phyloP scores from a whole-genome alignment of 2,329 filamentous ascomycete species.

The Aspergillus unguis region DNA sequence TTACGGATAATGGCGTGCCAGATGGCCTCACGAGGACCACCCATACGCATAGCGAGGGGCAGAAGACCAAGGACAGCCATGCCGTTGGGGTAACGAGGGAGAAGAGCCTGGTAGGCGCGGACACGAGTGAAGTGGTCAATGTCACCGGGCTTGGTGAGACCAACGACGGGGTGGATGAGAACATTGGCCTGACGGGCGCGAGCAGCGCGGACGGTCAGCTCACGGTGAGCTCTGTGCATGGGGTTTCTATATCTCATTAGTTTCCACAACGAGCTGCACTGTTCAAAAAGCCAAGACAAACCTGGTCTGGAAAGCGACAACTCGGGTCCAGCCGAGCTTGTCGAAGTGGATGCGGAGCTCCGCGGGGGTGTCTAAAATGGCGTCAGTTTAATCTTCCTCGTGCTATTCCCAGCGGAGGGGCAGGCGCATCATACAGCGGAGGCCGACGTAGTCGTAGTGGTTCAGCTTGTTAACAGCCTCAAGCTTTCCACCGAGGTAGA shows the following conservation, averaged over 20 bases:
- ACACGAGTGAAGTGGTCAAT: constrained; percentile 99
- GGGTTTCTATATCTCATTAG: constrained; percentile 64
- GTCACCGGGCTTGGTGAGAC: constrained; percentile 97
- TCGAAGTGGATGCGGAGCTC: constrained; percentile 96
- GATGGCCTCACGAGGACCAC: constrained; percentile 93
- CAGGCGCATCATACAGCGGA: constrained; percentile 67
- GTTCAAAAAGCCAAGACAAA: constrained; percentile 15
- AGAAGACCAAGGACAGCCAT: constrained; percentile 97
- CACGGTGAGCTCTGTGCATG: constrained; percentile 98
- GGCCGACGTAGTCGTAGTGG: constrained; percentile 98
- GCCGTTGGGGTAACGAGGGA: constrained; percentile 96
- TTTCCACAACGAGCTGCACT: background rate
- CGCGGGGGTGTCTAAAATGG: constrained; percentile 71
- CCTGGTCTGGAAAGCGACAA: constrained; percentile 96
- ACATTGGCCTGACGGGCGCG: constrained; percentile 96
- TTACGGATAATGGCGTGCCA: constrained; percentile 99
- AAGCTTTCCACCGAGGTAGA: constrained; percentile 92
- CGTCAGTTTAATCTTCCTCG: constrained; percentile 9
- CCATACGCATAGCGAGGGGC: constrained; percentile 98
- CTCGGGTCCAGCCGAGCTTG: constrained; percentile 97
- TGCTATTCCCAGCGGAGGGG: constrained; percentile 1
- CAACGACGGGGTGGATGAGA: constrained; percentile 97
- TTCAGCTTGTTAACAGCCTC: constrained; percentile 92
- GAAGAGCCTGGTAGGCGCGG: constrained; percentile 94
- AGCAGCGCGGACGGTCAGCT: constrained; percentile 94